These are phyloP conservation scores for Phytopythium ostracodes DNA, from an alignment of 352 stramenopile species.

Conservation along the genomic window DNA sequence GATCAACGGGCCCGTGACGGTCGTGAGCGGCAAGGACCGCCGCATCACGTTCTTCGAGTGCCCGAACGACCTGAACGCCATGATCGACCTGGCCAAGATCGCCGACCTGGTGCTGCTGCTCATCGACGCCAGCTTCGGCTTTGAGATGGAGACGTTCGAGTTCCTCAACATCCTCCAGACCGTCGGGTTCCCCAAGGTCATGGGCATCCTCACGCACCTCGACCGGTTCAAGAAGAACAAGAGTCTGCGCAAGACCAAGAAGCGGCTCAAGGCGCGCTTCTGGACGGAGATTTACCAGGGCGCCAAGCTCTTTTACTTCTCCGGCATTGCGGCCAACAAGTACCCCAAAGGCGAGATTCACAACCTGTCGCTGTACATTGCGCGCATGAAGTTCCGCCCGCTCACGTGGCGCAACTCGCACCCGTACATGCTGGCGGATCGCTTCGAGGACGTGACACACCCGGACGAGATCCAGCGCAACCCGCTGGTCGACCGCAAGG, in stretches of 20 bases:
- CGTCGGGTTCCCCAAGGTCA: slow-evolving; percentile 90
- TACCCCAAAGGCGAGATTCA: slow-evolving; percentile 99
- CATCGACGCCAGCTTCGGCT: slow-evolving; percentile 99
- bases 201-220: slow-evolving; percentile 99
- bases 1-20: slow-evolving; percentile 97
- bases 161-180: slow-evolving; percentile 99
- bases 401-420: slow-evolving; percentile 99
- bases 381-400: slow-evolving; percentile 97
- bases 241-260: slow-evolving; percentile 97
- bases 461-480: slow-evolving; percentile 93
- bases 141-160: slow-evolving; percentile 99
- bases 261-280: slow-evolving; percentile 98
- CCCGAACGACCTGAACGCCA: slow-evolving; percentile 92
- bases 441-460: slow-evolving; percentile 97
- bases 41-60: slow-evolving; percentile 99
- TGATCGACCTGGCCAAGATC: slow-evolving; percentile 98
- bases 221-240: slow-evolving; percentile 99
- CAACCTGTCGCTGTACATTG: slow-evolving; percentile 97
- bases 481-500: slow-evolving; percentile 86
- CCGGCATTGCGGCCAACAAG: slow-evolving; percentile 97
- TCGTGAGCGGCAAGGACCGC: slow-evolving; percentile 97
- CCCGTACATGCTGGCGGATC: slow-evolving; percentile 98
- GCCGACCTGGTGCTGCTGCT: slow-evolving; percentile 98
- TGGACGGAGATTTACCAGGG: slow-evolving; percentile 98
- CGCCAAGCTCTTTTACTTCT: slow-evolving; percentile 97